These are phyloP conservation scores for Dendrostoma leiphaemia DNA, from an alignment of 2,329 filamentous ascomycete genomes.

Conservation along the genomic window DNA sequence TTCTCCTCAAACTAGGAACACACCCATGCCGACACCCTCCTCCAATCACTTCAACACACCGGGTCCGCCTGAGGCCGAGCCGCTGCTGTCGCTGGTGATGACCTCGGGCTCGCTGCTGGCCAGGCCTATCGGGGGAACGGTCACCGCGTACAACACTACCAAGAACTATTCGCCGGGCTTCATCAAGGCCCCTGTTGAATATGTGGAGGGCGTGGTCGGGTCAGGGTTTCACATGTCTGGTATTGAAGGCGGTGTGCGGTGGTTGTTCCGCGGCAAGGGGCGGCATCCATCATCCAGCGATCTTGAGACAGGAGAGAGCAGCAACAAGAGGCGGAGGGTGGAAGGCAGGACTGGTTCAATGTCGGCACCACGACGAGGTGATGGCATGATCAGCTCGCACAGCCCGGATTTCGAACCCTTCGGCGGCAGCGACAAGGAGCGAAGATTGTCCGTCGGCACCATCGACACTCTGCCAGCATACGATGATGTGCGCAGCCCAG, in stretches of 20 bases:
- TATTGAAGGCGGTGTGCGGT: constrained; percentile 81
- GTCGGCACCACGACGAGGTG: constrained; percentile 28
- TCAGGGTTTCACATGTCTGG: constrained; percentile 82
- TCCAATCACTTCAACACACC: constrained; percentile 35
- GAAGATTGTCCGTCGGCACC: constrained; percentile 65
- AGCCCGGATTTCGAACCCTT: constrained; percentile 21
- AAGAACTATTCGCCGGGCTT: constrained; percentile 91
- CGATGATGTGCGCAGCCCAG: constrained; percentile 73
- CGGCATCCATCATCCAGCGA: constrained; percentile 51
- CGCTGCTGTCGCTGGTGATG: constrained; percentile 80
- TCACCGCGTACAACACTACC: constrained; percentile 80
- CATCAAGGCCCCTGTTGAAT: constrained; percentile 77
- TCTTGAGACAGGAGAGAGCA: constrained; percentile 42
- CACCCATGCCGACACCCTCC: constrained; percentile 38
- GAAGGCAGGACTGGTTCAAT: constrained; percentile 37
- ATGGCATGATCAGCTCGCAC: constrained; percentile 21
- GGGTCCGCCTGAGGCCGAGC: constrained; percentile 61
- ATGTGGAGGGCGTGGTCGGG: constrained; percentile 85
- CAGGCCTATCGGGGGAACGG: constrained; percentile 78
- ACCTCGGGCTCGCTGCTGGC: constrained; percentile 85
- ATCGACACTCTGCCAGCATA: constrained; percentile 80
- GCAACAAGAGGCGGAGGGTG: constrained; percentile 59
- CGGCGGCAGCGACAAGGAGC: constrained; percentile 31
- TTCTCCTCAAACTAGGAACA: constrained; percentile 52
- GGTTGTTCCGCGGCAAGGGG: constrained; percentile 66